A percentile compares a stretch with the other conserved stretches of the same genome.
phyloP scores from a whole-genome alignment of 192 early-diverging fungal genomes.

The Backusella tarrabulga region DNA sequence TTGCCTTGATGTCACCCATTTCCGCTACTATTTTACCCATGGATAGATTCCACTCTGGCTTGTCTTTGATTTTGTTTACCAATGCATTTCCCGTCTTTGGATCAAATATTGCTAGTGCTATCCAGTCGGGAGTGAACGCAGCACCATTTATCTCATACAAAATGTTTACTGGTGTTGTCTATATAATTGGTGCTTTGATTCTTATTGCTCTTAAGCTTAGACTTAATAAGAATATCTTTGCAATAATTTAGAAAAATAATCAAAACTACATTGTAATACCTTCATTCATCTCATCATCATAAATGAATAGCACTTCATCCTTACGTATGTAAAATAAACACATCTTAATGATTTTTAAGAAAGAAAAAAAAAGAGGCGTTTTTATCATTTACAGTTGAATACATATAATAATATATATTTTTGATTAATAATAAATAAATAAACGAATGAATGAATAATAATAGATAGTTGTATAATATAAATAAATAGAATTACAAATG shows the following conservation, averaged over 20 bases:
- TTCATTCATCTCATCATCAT: neutral
- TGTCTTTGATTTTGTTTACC: slow-evolving; percentile 22
- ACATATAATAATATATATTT: neutral
- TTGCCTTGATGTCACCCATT: slow-evolving; percentile 34
- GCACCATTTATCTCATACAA: slow-evolving; percentile 35
- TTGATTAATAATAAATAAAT: neutral
- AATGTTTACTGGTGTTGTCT: slow-evolving; percentile 38
- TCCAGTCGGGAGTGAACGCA: slow-evolving; percentile 27
- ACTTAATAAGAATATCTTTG: slow-evolving; percentile 16
- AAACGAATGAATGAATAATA: neutral
- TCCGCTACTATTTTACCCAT: slow-evolving; percentile 13
- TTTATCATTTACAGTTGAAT: neutral
- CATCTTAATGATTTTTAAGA: too few relatives aligned
- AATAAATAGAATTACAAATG: neutral
- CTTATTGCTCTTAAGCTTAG: slow-evolving; percentile 17
- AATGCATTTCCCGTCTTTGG: slow-evolving; percentile 31
- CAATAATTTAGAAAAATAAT: slow-evolving; percentile 3
- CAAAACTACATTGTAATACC: neutral
- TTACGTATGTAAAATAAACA: too few relatives aligned
- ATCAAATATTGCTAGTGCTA: slow-evolving; percentile 34
- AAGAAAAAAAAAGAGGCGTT: too few relatives aligned
- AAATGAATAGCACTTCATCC: neutral
- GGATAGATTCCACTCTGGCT: slow-evolving; percentile 24
- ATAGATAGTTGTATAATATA: neutral
- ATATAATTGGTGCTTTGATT: slow-evolving; percentile 4